A percentile compares a stretch with the other conserved stretches of the same genome.
Conservation (phyloP, 768 basidiomycete genomes). For the Amanita jacksonii region DNA sequence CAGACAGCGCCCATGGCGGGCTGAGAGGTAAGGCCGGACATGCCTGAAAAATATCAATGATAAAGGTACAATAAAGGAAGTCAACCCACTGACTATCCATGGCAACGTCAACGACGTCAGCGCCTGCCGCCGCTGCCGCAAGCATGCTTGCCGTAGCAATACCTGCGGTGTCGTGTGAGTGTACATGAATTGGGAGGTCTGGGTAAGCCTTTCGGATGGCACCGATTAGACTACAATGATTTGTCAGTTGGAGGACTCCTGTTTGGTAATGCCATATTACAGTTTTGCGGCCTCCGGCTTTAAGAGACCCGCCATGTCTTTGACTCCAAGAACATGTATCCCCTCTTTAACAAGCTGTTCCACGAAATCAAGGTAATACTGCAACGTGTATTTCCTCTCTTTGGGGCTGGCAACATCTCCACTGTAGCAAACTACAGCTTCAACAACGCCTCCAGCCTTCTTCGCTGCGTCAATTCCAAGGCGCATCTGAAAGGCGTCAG, state of each 20-base stretch:
- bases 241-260: conserved; percentile 3
- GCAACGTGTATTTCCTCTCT: conserved; percentile 93
- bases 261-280: conserved; percentile 27
- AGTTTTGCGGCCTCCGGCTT: conserved; percentile 91
- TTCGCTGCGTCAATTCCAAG: conserved; percentile 99
- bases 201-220: conserved; percentile 95
- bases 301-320: conserved; percentile 97
- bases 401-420: conserved; percentile 93
- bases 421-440: conserved; percentile 97
- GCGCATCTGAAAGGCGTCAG: conserved; percentile 55
- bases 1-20: conserved; percentile 98
- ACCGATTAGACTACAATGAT: conserved; percentile 63
- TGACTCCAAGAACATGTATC: conserved; percentile 94
- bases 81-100: conserved; percentile 76
- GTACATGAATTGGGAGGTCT: conserved; percentile 96
- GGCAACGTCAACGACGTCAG: conserved; percentile 95
- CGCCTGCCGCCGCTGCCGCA: conserved; percentile 92
- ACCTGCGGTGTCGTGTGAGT: conserved; percentile 99
- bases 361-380: conserved; percentile 96
- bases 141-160: conserved; percentile 98
- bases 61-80: background rate
- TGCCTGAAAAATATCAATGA: conserved; percentile 44
- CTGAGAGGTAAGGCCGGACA: conserved; percentile 97
- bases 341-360: conserved; percentile 90
- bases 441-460: conserved; percentile 97